phyloP scores from a whole-genome alignment of 1,139 yeast species.

The Diutina scorzettiae region DNA sequence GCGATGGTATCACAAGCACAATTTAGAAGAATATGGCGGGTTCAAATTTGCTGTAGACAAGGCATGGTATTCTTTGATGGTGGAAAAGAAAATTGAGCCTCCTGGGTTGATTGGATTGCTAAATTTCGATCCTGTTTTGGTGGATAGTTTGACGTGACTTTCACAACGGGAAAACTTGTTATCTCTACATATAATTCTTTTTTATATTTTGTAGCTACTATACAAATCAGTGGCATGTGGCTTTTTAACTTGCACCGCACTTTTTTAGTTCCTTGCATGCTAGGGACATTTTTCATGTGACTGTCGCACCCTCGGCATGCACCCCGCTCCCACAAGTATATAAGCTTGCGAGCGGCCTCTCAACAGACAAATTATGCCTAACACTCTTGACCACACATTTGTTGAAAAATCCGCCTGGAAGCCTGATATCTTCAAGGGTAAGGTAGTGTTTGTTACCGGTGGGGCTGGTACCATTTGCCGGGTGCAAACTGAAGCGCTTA shows the following conservation, averaged over 20 bases:
- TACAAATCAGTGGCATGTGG: not conserved
- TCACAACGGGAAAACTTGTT: not conserved
- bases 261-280: not conserved
- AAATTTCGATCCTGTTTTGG: not conserved
- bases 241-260: not conserved
- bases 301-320: too few relatives aligned
- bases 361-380: not conserved
- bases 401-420: constrained; percentile 26
- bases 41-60: not conserved
- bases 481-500: constrained; percentile 75
- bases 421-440: constrained; percentile 59
- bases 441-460: constrained; percentile 85
- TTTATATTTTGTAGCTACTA: too few relatives aligned
- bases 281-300: not conserved
- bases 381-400: constrained; percentile 1
- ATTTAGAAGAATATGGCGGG: not conserved
- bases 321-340: too few relatives aligned
- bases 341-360: too few relatives aligned
- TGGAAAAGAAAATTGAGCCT: not conserved
- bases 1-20: not conserved
- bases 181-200: not conserved
- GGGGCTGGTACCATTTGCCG: constrained; percentile 92
- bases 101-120: not conserved
- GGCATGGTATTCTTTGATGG: not conserved
- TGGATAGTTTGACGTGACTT: not conserved